Evolutionary conservation across 2,329 filamentous ascomycete species (phyloP).

Genomic region (Dactylellina parvicollis): DNA sequence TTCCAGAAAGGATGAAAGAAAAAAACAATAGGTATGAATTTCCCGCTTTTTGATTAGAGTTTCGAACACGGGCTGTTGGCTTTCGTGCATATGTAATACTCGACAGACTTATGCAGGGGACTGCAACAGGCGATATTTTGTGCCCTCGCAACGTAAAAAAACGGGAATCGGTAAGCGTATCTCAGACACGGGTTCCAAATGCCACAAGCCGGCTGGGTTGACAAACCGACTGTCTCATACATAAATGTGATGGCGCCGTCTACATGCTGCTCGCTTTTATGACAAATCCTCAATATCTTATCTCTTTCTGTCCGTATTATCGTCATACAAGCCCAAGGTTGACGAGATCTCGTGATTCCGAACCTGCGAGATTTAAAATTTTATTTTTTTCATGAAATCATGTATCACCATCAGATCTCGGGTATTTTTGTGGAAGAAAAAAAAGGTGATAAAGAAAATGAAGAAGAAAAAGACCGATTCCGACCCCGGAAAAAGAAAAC

Average conservation of each 20-base stretch:
- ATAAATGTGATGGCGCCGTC: not conserved
- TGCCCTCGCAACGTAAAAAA: conserved; percentile 29
- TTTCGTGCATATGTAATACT: conserved; percentile 38
- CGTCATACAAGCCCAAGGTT: conserved; percentile 9
- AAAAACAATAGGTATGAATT: not conserved
- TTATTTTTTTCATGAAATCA: not conserved
- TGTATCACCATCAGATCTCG: not conserved
- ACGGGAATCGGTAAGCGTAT: conserved; percentile 21
- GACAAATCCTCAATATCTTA: conserved; percentile 28
- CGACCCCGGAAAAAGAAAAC: not conserved
- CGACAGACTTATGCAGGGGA: conserved; percentile 39
- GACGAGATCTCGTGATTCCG: conserved; percentile 20
- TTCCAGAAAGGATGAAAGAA: not conserved
- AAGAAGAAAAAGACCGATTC: too few relatives aligned
- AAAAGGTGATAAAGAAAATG: too few relatives aligned
- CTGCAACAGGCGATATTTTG: conserved; percentile 16
- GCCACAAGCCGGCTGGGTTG: not conserved
- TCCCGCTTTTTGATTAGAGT: conserved; percentile 10
- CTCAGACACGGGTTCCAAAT: conserved; percentile 5
- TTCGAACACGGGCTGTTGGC: conserved; percentile 23
- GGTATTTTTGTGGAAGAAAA: not conserved
- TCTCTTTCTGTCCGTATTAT: conserved; percentile 16
- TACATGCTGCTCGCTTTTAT: not conserved
- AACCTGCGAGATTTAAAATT: too few relatives aligned
- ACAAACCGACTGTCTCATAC: not conserved